Conservation (phyloP, 2,329 filamentous ascomycete genomes). For the Ilyonectria mors-panacis region DNA sequence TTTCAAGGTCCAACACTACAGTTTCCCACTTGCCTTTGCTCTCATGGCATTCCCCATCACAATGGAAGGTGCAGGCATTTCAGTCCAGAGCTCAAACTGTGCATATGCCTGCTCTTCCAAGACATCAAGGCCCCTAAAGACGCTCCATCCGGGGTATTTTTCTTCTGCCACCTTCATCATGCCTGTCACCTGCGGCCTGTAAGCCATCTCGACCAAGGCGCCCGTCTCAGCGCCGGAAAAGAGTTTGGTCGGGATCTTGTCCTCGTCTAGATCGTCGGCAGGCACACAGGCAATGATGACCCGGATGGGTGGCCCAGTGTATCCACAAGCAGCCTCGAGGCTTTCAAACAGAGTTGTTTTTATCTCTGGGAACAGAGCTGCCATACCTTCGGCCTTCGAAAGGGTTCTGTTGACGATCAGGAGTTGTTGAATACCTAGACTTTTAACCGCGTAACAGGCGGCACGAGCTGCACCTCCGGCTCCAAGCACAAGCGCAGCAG, state of each 20-base stretch:
- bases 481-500: slow-evolving; percentile 22
- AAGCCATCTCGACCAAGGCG: slow-evolving; percentile 30
- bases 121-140: slow-evolving; percentile 26
- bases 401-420: slow-evolving; percentile 29
- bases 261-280: slow-evolving; percentile 25
- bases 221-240: slow-evolving; percentile 11
- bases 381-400: slow-evolving; percentile 17
- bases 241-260: slow-evolving; percentile 11
- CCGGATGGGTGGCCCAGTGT: not conserved
- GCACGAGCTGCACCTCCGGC: slow-evolving; percentile 31
- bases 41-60: slow-evolving; percentile 25
- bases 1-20: not conserved
- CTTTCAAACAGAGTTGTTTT: slow-evolving; percentile 4
- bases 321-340: slow-evolving; percentile 1
- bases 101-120: slow-evolving; percentile 31
- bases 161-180: slow-evolving; percentile 24
- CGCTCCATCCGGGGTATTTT: slow-evolving; percentile 10
- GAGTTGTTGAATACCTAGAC: slow-evolving; percentile 19
- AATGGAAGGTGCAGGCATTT: slow-evolving; percentile 7
- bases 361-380: not conserved
- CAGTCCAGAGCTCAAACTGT: slow-evolving; percentile 31
- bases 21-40: slow-evolving; percentile 15
- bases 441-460: slow-evolving; percentile 26
- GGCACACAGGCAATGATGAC: slow-evolving; percentile 26
- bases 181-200: slow-evolving; percentile 27